Evolutionary conservation across 1,284 basidiomycete species (phyloP).

Genomic region (Naganishia cerealis): DNA sequence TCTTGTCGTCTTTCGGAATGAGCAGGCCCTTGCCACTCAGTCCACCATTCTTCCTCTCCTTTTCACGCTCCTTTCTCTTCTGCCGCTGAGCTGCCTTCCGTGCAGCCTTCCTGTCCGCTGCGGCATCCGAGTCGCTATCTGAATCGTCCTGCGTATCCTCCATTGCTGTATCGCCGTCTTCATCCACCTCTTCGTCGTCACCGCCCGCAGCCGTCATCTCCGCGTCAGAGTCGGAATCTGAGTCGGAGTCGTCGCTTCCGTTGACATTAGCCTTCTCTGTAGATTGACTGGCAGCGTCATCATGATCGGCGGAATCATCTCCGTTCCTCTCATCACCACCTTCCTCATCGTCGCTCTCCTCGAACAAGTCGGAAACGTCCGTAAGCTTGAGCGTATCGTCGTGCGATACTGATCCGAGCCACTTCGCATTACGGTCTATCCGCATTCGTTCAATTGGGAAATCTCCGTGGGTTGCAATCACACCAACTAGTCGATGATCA

Average conservation of each 20-base stretch:
- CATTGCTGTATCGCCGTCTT: constrained; percentile 24
- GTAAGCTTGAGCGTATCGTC: constrained; percentile 83
- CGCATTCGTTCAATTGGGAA: constrained; percentile 86
- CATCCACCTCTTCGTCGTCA: constrained; percentile 9
- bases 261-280: constrained; percentile 34
- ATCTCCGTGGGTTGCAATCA: constrained; percentile 84
- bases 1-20: constrained; percentile 21
- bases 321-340: constrained; percentile 58
- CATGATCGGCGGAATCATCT: constrained; percentile 47
- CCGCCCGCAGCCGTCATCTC: constrained; percentile 24
- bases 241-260: constrained; percentile 13
- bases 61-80: constrained; percentile 22
- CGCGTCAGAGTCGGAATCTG: constrained; percentile 12
- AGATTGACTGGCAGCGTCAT: constrained; percentile 32
- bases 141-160: constrained; percentile 22
- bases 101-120: constrained; percentile 7
- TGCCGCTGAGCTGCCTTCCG: constrained; percentile 22
- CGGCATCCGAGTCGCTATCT: constrained; percentile 15
- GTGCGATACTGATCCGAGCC: constrained; percentile 91
- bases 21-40: constrained; percentile 4
- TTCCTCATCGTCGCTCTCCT: constrained; percentile 57
- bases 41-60: constrained; percentile 15
- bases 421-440: constrained; percentile 63
- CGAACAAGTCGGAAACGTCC: constrained; percentile 69
- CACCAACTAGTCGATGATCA: constrained; percentile 61